phyloP scores from a whole-genome alignment of 345 rosid genomes.

The Brassica incana region DNA sequence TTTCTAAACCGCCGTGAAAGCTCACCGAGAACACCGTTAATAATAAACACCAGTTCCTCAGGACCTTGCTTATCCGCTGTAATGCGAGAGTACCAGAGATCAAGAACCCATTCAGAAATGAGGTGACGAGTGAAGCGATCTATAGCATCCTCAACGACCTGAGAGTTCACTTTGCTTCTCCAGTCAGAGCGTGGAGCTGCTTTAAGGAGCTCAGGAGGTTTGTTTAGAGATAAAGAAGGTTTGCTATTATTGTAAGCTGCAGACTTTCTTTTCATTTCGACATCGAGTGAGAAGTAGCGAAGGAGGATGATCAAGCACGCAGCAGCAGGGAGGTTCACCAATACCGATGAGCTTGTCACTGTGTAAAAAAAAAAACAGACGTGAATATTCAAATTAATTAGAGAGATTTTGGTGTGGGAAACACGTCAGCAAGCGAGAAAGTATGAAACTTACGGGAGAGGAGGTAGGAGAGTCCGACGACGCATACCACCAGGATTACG shows the following conservation, averaged over 20 bases:
- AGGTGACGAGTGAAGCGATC: conserved; percentile 83
- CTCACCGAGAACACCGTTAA: conserved; percentile 81
- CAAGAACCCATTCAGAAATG: conserved; percentile 88
- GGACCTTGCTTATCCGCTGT: conserved; percentile 92
- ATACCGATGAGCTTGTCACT: conserved; percentile 98
- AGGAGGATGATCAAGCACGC: conserved; percentile 73
- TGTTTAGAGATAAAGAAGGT: conserved; percentile 46
- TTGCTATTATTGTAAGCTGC: conserved; percentile 57
- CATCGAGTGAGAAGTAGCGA: conserved; percentile 80
- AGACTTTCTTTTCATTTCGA: conserved; percentile 77
- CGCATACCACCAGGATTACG: conserved; percentile 79
- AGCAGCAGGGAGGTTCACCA: conserved; percentile 93
- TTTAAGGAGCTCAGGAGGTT: conserved; percentile 50
- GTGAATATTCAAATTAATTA: conserved; percentile 18
- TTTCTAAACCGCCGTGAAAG: conserved; percentile 73
- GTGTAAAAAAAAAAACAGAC: conserved; percentile 31
- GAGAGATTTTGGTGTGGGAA: not conserved
- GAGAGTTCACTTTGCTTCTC: conserved; percentile 91
- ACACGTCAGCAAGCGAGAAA: not conserved
- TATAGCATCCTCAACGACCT: conserved; percentile 83
- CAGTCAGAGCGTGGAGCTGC: conserved; percentile 59
- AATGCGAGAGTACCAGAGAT: conserved; percentile 90
- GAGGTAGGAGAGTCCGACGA: conserved; percentile 86
- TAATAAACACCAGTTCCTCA: conserved; percentile 73
- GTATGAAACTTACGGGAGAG: conserved; percentile 70